Evolutionary conservation across 495 filamentous ascomycete species (phyloP).

Genomic region (Diplogelasinospora grovesii): DNA sequence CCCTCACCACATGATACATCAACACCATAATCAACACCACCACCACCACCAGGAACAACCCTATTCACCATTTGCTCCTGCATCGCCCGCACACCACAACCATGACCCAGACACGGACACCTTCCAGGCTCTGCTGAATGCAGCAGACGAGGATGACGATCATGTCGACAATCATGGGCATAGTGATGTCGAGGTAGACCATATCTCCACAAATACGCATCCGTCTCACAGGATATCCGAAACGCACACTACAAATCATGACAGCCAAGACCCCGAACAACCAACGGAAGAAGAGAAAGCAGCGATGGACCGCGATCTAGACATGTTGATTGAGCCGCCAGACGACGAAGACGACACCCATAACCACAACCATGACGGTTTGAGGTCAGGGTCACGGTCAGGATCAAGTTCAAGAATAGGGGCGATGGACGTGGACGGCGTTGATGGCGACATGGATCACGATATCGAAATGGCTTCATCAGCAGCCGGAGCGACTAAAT

Average conservation of each 20-base stretch:
- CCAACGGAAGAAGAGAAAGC: slow-evolving; percentile 27
- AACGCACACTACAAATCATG: slow-evolving; percentile 3
- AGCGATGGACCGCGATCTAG: slow-evolving; percentile 42
- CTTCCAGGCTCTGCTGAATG: slow-evolving; percentile 40
- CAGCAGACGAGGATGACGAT: slow-evolving; percentile 18
- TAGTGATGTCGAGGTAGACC: neutral
- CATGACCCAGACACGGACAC: slow-evolving; percentile 25
- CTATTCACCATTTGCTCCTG: slow-evolving; percentile 9
- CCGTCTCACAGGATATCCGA: too few species aligned
- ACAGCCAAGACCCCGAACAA: slow-evolving; percentile 4
- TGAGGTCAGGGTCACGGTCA: too few species aligned
- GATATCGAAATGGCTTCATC: too few species aligned
- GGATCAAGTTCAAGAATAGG: too few species aligned
- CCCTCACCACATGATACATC: slow-evolving; percentile 15
- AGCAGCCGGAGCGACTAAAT: too few species aligned
- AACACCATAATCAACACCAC: slow-evolving; percentile 17
- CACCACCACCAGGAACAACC: slow-evolving; percentile 15
- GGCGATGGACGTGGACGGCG: too few species aligned
- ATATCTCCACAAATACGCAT: too few species aligned
- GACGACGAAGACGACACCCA: slow-evolving; percentile 12
- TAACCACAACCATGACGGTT: neutral
- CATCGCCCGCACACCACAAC: slow-evolving; percentile 20
- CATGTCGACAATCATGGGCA: slow-evolving; percentile 6
- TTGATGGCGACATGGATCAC: too few species aligned
- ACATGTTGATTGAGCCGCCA: slow-evolving; percentile 45